phyloP scores from a whole-genome alignment of 306 rosid species.

The Castanopsis chinensis region DNA sequence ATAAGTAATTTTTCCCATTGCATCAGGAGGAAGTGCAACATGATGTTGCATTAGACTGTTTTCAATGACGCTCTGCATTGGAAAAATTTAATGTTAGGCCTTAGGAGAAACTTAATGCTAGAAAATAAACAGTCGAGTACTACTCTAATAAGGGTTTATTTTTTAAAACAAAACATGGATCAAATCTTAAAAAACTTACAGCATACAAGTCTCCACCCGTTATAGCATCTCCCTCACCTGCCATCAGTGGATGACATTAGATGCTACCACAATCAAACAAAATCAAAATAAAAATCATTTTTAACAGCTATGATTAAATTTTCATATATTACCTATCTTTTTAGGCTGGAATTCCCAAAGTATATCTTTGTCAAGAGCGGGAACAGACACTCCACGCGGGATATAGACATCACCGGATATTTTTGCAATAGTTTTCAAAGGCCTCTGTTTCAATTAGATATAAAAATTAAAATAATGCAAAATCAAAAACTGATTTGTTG shows the following conservation, averaged over 20 bases:
- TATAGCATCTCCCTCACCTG: slow-evolving; percentile 91
- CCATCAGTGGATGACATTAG: slow-evolving; percentile 20
- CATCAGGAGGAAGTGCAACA: slow-evolving; percentile 88
- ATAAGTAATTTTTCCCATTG: slow-evolving; percentile 94
- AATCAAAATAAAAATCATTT: background rate
- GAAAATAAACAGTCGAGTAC: background rate
- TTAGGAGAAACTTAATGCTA: slow-evolving; percentile 17
- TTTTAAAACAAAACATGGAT: slow-evolving; percentile 17
- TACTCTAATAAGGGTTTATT: background rate
- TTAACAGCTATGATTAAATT: background rate
- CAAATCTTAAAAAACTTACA: slow-evolving; percentile 50
- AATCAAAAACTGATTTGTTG: background rate
- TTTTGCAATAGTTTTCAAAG: slow-evolving; percentile 95
- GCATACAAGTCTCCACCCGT: slow-evolving; percentile 99
- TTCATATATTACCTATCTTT: slow-evolving; percentile 58
- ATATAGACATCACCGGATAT: slow-evolving; percentile 95
- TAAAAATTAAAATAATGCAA: background rate
- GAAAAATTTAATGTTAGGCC: slow-evolving; percentile 12
- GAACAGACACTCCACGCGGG: slow-evolving; percentile 97
- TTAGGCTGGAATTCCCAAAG: slow-evolving; percentile 97
- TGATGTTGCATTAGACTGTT: slow-evolving; percentile 93
- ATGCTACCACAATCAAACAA: slow-evolving; percentile 10
- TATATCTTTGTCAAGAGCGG: slow-evolving; percentile 91
- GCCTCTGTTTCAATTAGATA: slow-evolving; percentile 56
- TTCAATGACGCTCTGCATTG: slow-evolving; percentile 77